Evolutionary conservation across 2,329 filamentous ascomycete species (phyloP), one percentile per base, ranked within the genome.

Genomic region (Knufia fluminis): DNA sequence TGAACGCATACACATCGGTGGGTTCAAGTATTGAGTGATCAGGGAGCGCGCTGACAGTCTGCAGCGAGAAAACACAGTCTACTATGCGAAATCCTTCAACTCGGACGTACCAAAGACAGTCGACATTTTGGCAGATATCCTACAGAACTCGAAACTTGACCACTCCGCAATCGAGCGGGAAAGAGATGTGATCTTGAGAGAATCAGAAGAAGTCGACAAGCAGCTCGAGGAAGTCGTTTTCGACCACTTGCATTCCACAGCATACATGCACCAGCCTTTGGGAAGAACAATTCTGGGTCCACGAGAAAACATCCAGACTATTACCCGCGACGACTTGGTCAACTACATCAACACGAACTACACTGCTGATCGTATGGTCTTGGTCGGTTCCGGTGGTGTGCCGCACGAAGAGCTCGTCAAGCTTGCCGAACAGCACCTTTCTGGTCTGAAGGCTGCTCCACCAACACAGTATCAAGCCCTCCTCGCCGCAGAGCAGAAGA

Each of bases 281-380:
- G 92, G 92, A 71, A 90, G 92, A 68, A 98, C 92, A 62, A 98
- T 98, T 69, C 82, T 98, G 57, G 92, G 92, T 60, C 92, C 92
- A 61, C 90, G 89, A 73, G 83, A 98, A 78, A 98, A 98, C 80
- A 98, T 98, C 71, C 82, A 89, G 70, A 89, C 85, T 71, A 98
- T 98, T 73, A 84, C 85, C 71, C 85, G 89, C 64, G 81, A 87
- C 63, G 91, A 98, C 72, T 79, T 98, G 61, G 75, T 78, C 70
- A 86, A 86, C 76, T 98, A 98, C 77, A 97, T 98, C 80, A 95
- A 94, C 80, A 92, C 81, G 75, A 98, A 98, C 82, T 98, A 98
- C 80, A 96, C 90, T 52, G 91, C 92, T 59, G 92, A 98, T 75
- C 90, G 94, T 71, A 98, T 98, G 91, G 91, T 98, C 58, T 85